Conservation (phyloP, 441 rosid genomes). For the Dalechampia spathulata region DNA sequence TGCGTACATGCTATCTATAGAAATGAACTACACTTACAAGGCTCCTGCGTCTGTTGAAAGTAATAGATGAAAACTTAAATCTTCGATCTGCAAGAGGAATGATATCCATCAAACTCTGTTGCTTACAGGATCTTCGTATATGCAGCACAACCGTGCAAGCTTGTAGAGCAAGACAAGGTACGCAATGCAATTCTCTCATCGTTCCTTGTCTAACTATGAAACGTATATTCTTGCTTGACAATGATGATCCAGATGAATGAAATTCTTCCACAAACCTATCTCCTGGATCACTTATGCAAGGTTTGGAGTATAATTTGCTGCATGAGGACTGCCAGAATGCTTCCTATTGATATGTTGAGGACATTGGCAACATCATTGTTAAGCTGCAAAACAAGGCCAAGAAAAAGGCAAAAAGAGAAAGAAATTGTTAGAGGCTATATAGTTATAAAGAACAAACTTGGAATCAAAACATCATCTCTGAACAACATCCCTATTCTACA, state of each 20-base stretch:
- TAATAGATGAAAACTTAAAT: neutral
- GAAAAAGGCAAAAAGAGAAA: neutral
- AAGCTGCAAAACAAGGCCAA: constrained; percentile 46
- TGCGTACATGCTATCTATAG: no score
- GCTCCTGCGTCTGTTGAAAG: neutral
- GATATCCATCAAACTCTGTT: neutral
- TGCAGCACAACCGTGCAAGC: neutral
- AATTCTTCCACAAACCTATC: neutral
- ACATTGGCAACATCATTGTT: constrained; percentile 82
- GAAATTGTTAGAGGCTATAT: neutral
- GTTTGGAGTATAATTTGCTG: constrained; percentile 53
- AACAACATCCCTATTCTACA: neutral
- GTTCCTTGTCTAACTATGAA: neutral
- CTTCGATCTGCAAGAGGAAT: neutral
- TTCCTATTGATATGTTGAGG: constrained; percentile 81
- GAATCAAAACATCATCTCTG: neutral
- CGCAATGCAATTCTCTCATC: neutral
- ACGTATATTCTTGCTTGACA: neutral
- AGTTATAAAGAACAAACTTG: neutral
- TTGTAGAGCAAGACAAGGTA: neutral
- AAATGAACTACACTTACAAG: no score
- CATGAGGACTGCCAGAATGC: constrained; percentile 75
- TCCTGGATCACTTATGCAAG: constrained; percentile 16
- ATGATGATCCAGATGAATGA: neutral
- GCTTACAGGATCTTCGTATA: neutral